These are phyloP conservation scores for Cercospora sp. DNA, from an alignment of 2,329 filamentous ascomycete species.

Conservation along the genomic window DNA sequence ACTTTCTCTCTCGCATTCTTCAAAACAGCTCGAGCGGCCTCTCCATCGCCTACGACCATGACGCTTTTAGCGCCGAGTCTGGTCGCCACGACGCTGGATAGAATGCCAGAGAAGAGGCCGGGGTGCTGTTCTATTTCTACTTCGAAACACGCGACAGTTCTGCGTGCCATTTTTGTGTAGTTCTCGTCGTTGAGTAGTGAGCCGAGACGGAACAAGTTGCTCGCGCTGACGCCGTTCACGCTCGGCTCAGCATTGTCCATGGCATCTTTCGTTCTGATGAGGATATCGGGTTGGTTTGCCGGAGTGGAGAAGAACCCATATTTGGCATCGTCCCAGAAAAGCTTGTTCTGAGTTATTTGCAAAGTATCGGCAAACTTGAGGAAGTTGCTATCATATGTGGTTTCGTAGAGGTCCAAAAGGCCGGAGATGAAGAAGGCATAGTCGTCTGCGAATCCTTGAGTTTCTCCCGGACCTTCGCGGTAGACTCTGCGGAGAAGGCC, in stretches of 20 bases:
- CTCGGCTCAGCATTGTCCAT: slow-evolving; percentile 92
- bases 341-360: slow-evolving; percentile 71
- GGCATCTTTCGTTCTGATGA: slow-evolving; percentile 88
- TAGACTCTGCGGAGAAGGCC: slow-evolving; percentile 73
- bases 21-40: slow-evolving; percentile 45
- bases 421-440: slow-evolving; percentile 87
- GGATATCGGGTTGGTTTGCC: slow-evolving; percentile 63
- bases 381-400: slow-evolving; percentile 73
- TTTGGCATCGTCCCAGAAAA: slow-evolving; percentile 70
- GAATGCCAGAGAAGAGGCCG: slow-evolving; percentile 81
- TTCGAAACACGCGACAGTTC: slow-evolving; percentile 82
- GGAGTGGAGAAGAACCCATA: slow-evolving; percentile 72
- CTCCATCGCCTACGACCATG: slow-evolving; percentile 55
- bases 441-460: slow-evolving; percentile 83
- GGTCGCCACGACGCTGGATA: slow-evolving; percentile 72
- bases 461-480: slow-evolving; percentile 64
- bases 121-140: slow-evolving; percentile 90
- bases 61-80: slow-evolving; percentile 67
- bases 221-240: slow-evolving; percentile 81
- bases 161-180: slow-evolving; percentile 65
- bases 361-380: slow-evolving; percentile 78
- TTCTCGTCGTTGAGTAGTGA: slow-evolving; percentile 65
- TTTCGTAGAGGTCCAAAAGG: slow-evolving; percentile 79
- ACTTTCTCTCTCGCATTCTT: slow-evolving; percentile 43
- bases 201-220: slow-evolving; percentile 81